Base-by-base conservation (phyloP, 2,329 filamentous ascomycete species). In the Aureobasidium sp. region DNA sequence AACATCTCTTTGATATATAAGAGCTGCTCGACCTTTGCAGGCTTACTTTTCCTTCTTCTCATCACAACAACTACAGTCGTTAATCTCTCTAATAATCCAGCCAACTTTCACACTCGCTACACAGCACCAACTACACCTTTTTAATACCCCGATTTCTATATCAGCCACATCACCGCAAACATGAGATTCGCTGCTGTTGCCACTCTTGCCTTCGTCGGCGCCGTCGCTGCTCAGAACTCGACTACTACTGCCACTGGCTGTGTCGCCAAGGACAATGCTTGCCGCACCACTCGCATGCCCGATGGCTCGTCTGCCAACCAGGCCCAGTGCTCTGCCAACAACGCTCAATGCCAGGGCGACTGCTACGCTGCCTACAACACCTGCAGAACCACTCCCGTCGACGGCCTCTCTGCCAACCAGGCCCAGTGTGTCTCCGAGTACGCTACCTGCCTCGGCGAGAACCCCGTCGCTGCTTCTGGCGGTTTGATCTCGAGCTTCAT, bases 391-490 rank as follows among this genome's bases (percentile, higher is more conserved):
- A 55, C 51, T 7, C 42, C 17, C 7, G 36, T 31, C 41, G 52
- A 39, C 25, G 57, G 34, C 9, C 53, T 53, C 4, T 45, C 62
- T 9, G 52, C 63, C 44, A 64, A 64, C 63, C 62, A 59, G 22
- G 63, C 63, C 27, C 29, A 42, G n/a, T 64, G 63, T 22, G 44
- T 39, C 9, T 25, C 58, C n/a, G 9, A 59, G 1, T 56, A 58
- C 44, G 41, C 63, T 14, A 12, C 31, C 5, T 64, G 63, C 45
- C 45, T 62, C 7, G 51, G 51, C 14, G 51, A 55, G 25, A 60
- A 60, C 49, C 51, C 51, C 14, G 8, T 53, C 7, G 22, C n/a
- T 25, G 9, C 49, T 20, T 22, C 49, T 9, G 49, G 49, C n/a
- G 49, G 49, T 36, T 1, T 52, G 15, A 37, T 37, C 31, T n/a